phyloP scores from a whole-genome alignment of 1,284 basidiomycete species.

The Irpex lacteus region DNA sequence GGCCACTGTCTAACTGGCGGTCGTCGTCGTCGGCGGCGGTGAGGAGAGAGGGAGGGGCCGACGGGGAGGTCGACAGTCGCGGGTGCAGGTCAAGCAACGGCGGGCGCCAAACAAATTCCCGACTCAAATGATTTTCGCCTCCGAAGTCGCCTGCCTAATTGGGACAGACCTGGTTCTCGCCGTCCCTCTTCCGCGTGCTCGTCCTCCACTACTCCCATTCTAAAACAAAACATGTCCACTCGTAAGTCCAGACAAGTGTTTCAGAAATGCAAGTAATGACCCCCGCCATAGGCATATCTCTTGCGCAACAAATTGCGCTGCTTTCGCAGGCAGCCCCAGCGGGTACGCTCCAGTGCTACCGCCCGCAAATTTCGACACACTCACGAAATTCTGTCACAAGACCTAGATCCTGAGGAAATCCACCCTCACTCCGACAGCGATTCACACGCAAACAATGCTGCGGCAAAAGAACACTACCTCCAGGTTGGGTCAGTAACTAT shows the following conservation, averaged over 20 bases:
- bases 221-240: not conserved
- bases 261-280: too few species aligned
- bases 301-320: slow-evolving; percentile 81
- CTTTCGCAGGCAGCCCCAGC: slow-evolving; percentile 69
- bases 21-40: slow-evolving; percentile 18
- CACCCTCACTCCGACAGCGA: slow-evolving; percentile 24
- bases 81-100: slow-evolving; percentile 1
- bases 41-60: slow-evolving; percentile 8
- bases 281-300: slow-evolving; percentile 49
- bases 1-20: slow-evolving; percentile 16
- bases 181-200: slow-evolving; percentile 1
- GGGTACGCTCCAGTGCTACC: slow-evolving; percentile 36
- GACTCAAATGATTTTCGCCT: slow-evolving; percentile 12
- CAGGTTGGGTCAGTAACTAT: slow-evolving; percentile 67
- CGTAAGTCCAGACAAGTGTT: too few species aligned
- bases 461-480: slow-evolving; percentile 74
- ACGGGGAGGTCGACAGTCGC: slow-evolving; percentile 4
- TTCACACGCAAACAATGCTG: slow-evolving; percentile 17
- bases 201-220: slow-evolving; percentile 1
- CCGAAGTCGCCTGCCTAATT: slow-evolving; percentile 4
- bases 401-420: slow-evolving; percentile 77
- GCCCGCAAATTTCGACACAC: slow-evolving; percentile 12
- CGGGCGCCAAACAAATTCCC: slow-evolving; percentile 8
- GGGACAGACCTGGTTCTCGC: slow-evolving; percentile 9
- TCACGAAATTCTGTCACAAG: slow-evolving; percentile 37